phyloP scores from a whole-genome alignment of 208 protist genomes.

The Leishmania aethiopica region DNA sequence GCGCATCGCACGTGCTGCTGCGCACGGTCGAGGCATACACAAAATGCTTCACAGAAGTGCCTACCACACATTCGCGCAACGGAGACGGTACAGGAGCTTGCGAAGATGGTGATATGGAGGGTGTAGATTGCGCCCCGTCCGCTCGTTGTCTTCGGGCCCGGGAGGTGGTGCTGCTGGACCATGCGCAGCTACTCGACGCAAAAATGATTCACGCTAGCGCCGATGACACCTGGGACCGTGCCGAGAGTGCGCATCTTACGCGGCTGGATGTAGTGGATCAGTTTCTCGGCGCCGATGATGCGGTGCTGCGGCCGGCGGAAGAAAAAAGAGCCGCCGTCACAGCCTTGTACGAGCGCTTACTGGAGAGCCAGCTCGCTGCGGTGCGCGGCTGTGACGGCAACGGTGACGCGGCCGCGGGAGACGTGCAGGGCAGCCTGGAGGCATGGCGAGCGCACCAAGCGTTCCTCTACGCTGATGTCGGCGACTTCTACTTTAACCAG shows the following conservation, averaged over 20 bases:
- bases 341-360: conserved; percentile 17
- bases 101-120: background rate
- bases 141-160: conserved; percentile 37
- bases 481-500: conserved; percentile 81
- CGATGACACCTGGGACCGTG: conserved; percentile 39
- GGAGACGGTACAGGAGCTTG: background rate
- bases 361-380: background rate
- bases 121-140: background rate
- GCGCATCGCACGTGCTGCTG: conserved; percentile 77
- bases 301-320: conserved; percentile 5
- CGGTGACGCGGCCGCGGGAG: background rate
- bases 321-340: background rate
- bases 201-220: conserved; percentile 11
- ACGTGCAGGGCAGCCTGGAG: background rate
- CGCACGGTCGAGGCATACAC: conserved; percentile 46
- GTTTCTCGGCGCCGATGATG: conserved; percentile 43
- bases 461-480: conserved; percentile 54
- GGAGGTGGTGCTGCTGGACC: conserved; percentile 69
- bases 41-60: conserved; percentile 23
- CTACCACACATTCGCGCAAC: background rate
- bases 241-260: conserved; percentile 33
- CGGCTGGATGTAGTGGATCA: conserved; percentile 31
- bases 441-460: conserved; percentile 11
- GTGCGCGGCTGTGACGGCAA: background rate
- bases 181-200: conserved; percentile 69